Base-by-base conservation (phyloP, 2,329 filamentous ascomycete species). In the Arthrobotrys sinensis region DNA sequence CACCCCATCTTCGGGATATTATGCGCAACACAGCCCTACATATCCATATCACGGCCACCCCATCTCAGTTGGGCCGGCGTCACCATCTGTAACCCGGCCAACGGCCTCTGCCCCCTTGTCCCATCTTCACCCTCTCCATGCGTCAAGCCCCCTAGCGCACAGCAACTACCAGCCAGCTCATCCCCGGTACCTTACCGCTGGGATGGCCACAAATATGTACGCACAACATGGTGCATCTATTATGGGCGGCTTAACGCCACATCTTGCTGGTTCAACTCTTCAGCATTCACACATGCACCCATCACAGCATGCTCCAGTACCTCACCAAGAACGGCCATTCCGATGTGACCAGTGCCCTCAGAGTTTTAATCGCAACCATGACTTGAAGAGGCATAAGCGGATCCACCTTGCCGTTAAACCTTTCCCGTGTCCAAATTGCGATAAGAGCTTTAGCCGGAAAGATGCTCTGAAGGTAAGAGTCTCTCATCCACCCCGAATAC, bases 341-440 rank as follows among this genome's bases (percentile, higher is more conserved):
- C 94, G 94, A 85, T 99, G 96, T 83, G 94, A 98, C 81, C 89
- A 92, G 83, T 99, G 96, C 83, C 90, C 92, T 0, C 93, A 97
- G 83, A 94, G 93, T 43, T 99, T 99, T 86, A 98, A 97, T 84
- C 88, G 96, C 3, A 98, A 98, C 80, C 96, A 98, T 83, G 96
- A 98, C 83, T 85, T 98, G 81, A 99, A 99, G 85, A 89, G 96
- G 64, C 96, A 99, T 84, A 97, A 97, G 87, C 88, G 94, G 62
- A 98, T 98, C 76, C 96, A 99, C 84, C 85, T 98, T 73, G 93
- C 94, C 0, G 93, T 98, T 46, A 99, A 99, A 87, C 96, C 96
- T 0, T 98, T 95, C 84, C 94, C 94, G 0, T 99, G 96, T 84
- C 89, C 87, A 5, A 91, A 92, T 82, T 99, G 96, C 83, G 94